Conservation (phyloP, 2,329 filamentous ascomycete species). For the Botrytis elliptica region DNA sequence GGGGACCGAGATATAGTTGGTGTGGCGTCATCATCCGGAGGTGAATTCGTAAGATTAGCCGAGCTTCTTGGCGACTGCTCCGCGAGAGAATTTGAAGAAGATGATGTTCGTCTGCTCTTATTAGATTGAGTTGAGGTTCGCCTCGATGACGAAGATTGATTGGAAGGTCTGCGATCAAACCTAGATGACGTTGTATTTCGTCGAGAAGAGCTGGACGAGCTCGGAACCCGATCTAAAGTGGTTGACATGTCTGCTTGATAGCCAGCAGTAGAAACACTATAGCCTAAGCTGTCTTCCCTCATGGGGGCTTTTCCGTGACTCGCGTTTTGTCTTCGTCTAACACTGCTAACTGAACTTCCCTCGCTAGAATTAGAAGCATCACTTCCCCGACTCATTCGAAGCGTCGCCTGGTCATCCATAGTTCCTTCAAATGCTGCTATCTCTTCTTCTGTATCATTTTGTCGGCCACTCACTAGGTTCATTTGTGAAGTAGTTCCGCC, state of each 20-base stretch:
- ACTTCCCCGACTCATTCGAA: conserved; percentile 18
- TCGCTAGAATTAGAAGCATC: conserved; percentile 1
- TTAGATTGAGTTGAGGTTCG: conserved; percentile 13
- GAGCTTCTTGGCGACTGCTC: not conserved
- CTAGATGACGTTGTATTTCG: conserved; percentile 14
- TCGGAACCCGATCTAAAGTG: conserved; percentile 13
- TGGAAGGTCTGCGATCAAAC: conserved; percentile 16
- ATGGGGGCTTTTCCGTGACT: conserved; percentile 20
- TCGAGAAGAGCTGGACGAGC: conserved; percentile 16
- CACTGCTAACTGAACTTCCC: not conserved
- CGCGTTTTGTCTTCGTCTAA: conserved; percentile 2
- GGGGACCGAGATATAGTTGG: conserved; percentile 13
- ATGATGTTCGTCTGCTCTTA: conserved; percentile 3
- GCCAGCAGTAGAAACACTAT: conserved; percentile 18
- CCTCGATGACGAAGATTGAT: conserved; percentile 22
- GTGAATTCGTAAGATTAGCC: conserved; percentile 2
- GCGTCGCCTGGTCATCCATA: conserved; percentile 19
- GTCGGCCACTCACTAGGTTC: not conserved
- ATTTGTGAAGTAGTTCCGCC: not conserved
- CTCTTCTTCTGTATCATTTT: conserved; percentile 4
- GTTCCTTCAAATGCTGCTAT: not conserved
- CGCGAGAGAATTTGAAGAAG: not conserved
- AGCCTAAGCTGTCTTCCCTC: conserved; percentile 9
- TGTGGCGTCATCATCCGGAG: conserved; percentile 13
- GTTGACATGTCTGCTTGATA: conserved; percentile 22